Evolutionary conservation across 208 protist genomes (phyloP), one percentile per base, ranked within the genome.

Genomic region (Trypanosoma platydactyli): DNA sequence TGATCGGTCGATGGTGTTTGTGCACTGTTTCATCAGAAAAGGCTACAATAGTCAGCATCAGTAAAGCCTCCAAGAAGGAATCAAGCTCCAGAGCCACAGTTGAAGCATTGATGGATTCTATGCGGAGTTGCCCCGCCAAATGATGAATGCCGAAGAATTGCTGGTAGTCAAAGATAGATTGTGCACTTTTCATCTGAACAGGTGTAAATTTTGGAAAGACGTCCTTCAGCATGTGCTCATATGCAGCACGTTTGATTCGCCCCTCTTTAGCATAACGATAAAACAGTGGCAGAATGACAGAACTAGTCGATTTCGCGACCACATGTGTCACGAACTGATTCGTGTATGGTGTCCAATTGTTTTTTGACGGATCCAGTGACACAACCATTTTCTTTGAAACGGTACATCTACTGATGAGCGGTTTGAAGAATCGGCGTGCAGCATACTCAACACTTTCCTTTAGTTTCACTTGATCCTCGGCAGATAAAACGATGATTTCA

Each of bases 1-100:
- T 88, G 52, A 96, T 71, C 24, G 84, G 75, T 22, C 80, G 75
- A 57, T 91, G 84, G 25, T 80, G 71, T 0, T 79, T 76, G 52
- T 80, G 84, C 29, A 40, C 29, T 38, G 46, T 46, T 64, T 91
- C 84, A 61, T 96, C 78, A 0, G 86, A 77, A 66, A 80, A 96
- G 9, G 79, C 80, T 11, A 96, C 84, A 16, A 96, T 82, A n/a
- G 76, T 60, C 5, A 96, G 77, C 81, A 96, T 87, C 12, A 94
- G 57, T 35, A 96, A 58, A 18, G 76, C 84, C 49, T 96, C 86
- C 11, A 92, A 78, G 56, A 96, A 96, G 18, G 74, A 81, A 11
- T 89, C 85, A 11, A 93, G 63, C 48, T 41, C 88, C 71, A 60
- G 85, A 29, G 56, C 60, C 11, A 22, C 6, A 29, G 24, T 40